Conservation (phyloP, 345 rosid genomes). For the Hypericum perforatum region DNA sequence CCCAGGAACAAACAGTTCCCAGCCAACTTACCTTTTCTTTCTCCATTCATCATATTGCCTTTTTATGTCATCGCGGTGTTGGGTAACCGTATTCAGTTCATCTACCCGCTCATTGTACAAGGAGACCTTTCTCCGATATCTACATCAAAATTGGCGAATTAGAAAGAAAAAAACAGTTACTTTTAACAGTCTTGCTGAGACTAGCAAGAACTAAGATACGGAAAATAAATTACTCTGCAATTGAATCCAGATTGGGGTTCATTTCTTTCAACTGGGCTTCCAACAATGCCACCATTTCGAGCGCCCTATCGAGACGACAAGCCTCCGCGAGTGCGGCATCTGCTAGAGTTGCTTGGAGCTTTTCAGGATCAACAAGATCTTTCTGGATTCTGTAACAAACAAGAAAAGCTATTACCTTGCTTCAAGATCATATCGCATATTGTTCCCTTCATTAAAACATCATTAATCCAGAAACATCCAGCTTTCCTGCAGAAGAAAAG, state of each 20-base stretch:
- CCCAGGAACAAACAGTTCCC: neutral
- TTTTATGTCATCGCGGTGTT: slow-evolving; percentile 76
- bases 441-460: too few relatives aligned
- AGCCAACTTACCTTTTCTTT: slow-evolving; percentile 52
- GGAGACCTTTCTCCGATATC: slow-evolving; percentile 69
- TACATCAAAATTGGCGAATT: slow-evolving; percentile 15
- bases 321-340: slow-evolving; percentile 45
- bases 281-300: slow-evolving; percentile 66
- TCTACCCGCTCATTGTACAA: slow-evolving; percentile 68
- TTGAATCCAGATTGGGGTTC: slow-evolving; percentile 95
- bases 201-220: neutral
- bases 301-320: slow-evolving; percentile 59
- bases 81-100: slow-evolving; percentile 66
- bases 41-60: slow-evolving; percentile 79
- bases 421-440: slow-evolving; percentile 6
- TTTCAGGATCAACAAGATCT: slow-evolving; percentile 79
- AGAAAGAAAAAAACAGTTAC: neutral
- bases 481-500: too few relatives aligned
- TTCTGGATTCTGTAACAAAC: slow-evolving; percentile 65
- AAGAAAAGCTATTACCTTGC: slow-evolving; percentile 12
- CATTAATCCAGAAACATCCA: too few relatives aligned
- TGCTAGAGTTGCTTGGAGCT: slow-evolving; percentile 68
- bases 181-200: neutral
- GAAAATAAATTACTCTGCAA: slow-evolving; percentile 56
- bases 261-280: slow-evolving; percentile 89